Evolutionary conservation across 2,329 filamentous ascomycete species (phyloP).

Genomic region (Colletotrichum endophyticum): DNA sequence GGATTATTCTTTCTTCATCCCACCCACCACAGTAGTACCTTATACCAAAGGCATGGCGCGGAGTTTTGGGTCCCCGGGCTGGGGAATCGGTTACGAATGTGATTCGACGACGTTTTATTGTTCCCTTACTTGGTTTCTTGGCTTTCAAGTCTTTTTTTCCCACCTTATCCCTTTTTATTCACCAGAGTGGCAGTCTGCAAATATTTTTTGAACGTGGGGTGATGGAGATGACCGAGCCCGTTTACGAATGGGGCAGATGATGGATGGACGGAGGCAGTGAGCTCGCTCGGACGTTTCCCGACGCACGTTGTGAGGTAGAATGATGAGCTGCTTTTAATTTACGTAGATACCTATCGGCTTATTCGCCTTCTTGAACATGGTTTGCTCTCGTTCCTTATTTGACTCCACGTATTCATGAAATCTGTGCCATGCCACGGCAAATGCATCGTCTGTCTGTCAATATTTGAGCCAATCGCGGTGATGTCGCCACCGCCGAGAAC

Average conservation of each 20-base stretch:
- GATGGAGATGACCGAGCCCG: background rate
- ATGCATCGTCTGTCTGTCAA: background rate
- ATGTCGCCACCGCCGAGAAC: background rate
- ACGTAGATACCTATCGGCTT: background rate
- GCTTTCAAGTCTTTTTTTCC: background rate
- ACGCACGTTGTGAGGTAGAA: background rate
- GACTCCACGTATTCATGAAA: background rate
- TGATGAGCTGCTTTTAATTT: background rate
- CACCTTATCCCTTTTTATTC: background rate
- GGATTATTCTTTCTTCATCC: background rate
- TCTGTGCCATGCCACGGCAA: background rate
- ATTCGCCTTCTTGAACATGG: background rate
- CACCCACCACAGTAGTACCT: slow-evolving; percentile 6
- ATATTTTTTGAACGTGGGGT: background rate
- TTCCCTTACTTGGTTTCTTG: background rate
- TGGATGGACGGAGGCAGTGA: background rate
- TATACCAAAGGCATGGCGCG: slow-evolving; percentile 25
- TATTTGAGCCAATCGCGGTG: background rate
- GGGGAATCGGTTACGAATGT: slow-evolving; percentile 11
- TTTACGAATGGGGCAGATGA: background rate
- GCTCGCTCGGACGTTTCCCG: background rate
- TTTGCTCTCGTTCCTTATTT: background rate
- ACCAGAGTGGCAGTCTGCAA: background rate
- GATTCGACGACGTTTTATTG: slow-evolving; percentile 1
- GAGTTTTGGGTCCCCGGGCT: slow-evolving; percentile 14